Base-by-base conservation (phyloP, 1,284 basidiomycete genomes). In the Amylostereum chailletii region DNA sequence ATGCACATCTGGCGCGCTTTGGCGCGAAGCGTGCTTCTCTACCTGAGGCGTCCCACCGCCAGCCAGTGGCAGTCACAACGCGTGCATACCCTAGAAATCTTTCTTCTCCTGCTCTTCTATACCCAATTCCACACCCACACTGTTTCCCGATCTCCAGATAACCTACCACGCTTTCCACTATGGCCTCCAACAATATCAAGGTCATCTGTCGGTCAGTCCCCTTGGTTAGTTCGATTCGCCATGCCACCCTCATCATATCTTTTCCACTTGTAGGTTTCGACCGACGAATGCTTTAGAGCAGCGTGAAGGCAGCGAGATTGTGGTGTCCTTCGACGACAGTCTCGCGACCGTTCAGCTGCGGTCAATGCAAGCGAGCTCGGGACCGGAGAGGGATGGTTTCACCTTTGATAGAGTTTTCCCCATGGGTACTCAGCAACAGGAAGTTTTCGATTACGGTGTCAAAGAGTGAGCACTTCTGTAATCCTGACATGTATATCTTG, bases 371-470 rank as follows among this genome's bases (percentile, higher is more conserved):
- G 61, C 79, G 29, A 71, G 77, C 58, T 75, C 81, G 54, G 81
- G 91, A 37, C 88, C 85, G 49, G 88, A 90, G 76, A 88, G 79
- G 67, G 86, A 91, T 72, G 95, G 94, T 37, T 99, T 99, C 72
- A 92, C 91, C 32, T 98, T 98, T 62, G 96, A 99, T 69, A 80
- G 93, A 53, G 94, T 97, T 34, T 99, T 99, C 64, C 87, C 92
- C 53, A 94, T 96, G 77, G 81, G 78, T 43, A 93, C 94, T 31
- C 78, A 82, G 67, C 96, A 99, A 68, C 75, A 85, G 48, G 93
- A 99, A 64, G 94, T 99, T 46, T 99, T 99, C 64, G 94, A 99
- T 67, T 99, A 95, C 68, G 95, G 96, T 54, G 91, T 99, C 52
- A 97, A 94, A 70, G 94, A 93, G 88, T 90, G 62, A 72, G 80